Conservation (phyloP, 1,284 basidiomycete genomes). For the Cryptococcus wingfieldii region DNA sequence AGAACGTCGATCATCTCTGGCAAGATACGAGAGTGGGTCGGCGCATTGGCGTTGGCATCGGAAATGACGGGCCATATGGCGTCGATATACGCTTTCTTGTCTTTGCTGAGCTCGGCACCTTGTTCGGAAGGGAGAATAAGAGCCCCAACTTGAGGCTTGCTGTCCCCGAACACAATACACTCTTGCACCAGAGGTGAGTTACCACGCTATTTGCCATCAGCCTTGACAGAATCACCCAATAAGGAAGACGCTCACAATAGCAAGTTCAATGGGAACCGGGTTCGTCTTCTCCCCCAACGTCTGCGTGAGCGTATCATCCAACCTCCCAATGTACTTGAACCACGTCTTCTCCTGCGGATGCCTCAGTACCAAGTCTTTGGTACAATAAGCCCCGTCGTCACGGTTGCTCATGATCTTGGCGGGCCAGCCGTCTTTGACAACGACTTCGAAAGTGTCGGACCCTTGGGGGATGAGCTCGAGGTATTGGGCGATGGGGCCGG, state of each 20-base stretch:
- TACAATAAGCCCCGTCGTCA: slow-evolving; percentile 59
- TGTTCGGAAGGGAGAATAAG: slow-evolving; percentile 58
- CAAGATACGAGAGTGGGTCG: slow-evolving; percentile 55
- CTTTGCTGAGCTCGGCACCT: slow-evolving; percentile 47
- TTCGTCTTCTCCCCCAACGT: slow-evolving; percentile 58
- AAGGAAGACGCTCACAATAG: slow-evolving; percentile 29
- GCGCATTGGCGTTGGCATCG: slow-evolving; percentile 55
- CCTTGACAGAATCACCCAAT: background rate
- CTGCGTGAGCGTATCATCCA: slow-evolving; percentile 57
- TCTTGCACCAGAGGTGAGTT: slow-evolving; percentile 52
- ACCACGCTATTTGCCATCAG: slow-evolving; percentile 22
- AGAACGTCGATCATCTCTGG: slow-evolving; percentile 56
- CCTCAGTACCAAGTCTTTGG: slow-evolving; percentile 57
- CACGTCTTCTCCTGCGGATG: slow-evolving; percentile 51
- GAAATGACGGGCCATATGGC: slow-evolving; percentile 55
- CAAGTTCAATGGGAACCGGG: slow-evolving; percentile 50
- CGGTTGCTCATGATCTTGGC: slow-evolving; percentile 57
- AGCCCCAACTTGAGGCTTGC: slow-evolving; percentile 55
- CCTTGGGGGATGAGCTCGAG: slow-evolving; percentile 53
- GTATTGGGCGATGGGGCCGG: slow-evolving; percentile 50
- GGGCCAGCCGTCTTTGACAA: slow-evolving; percentile 58
- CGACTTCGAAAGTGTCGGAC: slow-evolving; percentile 54
- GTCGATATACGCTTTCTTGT: slow-evolving; percentile 47
- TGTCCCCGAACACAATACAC: slow-evolving; percentile 60
- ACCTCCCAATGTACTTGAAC: slow-evolving; percentile 58